Percentiles rank a stretch among this genome's conserved stretches.
Evolutionary conservation across 2,329 filamentous ascomycete genomes (phyloP).

Genomic region (Xylogone sp.): DNA sequence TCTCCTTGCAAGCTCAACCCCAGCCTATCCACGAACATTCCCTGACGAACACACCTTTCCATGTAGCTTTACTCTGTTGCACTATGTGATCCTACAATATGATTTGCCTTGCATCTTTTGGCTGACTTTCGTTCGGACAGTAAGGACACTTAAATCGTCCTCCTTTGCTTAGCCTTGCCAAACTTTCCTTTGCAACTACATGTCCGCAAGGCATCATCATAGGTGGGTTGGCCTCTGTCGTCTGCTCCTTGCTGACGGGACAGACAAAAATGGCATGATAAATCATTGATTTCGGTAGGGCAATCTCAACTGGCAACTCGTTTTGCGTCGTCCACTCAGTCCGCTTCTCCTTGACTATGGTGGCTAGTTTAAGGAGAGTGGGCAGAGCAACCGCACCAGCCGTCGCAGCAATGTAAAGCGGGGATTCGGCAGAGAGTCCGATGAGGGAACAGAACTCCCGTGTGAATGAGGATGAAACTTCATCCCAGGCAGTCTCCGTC

Average conservation of each 20-base stretch:
- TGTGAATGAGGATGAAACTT: slow-evolving; percentile 83
- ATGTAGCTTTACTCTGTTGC: too few relatives aligned
- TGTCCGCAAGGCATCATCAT: slow-evolving; percentile 98
- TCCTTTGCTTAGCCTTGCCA: slow-evolving; percentile 76
- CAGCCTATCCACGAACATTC: neutral
- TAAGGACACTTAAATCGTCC: slow-evolving; percentile 92
- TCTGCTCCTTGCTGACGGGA: slow-evolving; percentile 94
- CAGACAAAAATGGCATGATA: slow-evolving; percentile 99
- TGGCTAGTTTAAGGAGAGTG: slow-evolving; percentile 81
- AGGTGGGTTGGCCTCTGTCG: slow-evolving; percentile 86
- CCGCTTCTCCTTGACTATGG: slow-evolving; percentile 81
- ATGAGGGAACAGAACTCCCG: slow-evolving; percentile 92
- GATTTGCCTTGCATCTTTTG: slow-evolving; percentile 60
- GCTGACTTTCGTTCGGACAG: slow-evolving; percentile 78
- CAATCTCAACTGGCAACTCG: slow-evolving; percentile 78
- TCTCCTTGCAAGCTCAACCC: neutral
- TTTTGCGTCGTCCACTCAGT: slow-evolving; percentile 93
- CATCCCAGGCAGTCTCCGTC: slow-evolving; percentile 71
- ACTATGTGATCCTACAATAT: slow-evolving; percentile 16
- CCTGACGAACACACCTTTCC: too few relatives aligned
- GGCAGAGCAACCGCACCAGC: slow-evolving; percentile 91
- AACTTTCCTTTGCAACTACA: slow-evolving; percentile 81
- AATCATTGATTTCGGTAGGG: slow-evolving; percentile 55
- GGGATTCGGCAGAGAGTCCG: slow-evolving; percentile 84
- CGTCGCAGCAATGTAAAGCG: slow-evolving; percentile 87